Conservation (phyloP, 2,329 filamentous ascomycete species). For the Colletotrichum camelliae region DNA sequence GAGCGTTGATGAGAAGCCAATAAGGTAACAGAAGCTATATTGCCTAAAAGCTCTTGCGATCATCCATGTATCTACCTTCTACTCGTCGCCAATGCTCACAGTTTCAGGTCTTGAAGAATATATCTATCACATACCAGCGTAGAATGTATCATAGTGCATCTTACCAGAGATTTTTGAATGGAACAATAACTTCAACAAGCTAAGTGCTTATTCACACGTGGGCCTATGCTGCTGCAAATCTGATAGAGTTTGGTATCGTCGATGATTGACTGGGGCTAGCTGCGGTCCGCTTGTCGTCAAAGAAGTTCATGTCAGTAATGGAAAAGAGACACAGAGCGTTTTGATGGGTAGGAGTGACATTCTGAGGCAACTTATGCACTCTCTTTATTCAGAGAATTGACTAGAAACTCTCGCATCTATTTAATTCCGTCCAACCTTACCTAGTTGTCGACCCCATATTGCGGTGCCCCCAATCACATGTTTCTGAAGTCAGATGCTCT, state of each 20-base stretch:
- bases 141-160: no score
- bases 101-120: no score
- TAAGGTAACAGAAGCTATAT: not conserved
- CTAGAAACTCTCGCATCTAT: rapidly evolving
- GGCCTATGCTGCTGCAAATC: no score
- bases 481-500: not conserved
- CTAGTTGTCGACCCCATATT: no score
- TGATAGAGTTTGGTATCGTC: no score
- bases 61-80: not conserved
- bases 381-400: not conserved
- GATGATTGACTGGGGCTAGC: no score
- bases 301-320: not conserved
- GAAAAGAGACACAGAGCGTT: not conserved
- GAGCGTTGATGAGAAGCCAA: not conserved
- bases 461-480: not conserved
- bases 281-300: not conserved
- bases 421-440: not conserved
- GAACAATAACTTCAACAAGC: no score
- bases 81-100: no score
- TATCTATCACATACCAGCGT: no score
- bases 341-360: not conserved
- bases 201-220: no score
- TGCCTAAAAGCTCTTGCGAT: not conserved
- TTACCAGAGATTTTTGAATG: no score
- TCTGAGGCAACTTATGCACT: not conserved